Percentiles rank a stretch among this genome's conserved stretches.
These are phyloP conservation scores for Candida rishiriensis DNA, from an alignment of 805 yeast genomes.

Conservation along the genomic window DNA sequence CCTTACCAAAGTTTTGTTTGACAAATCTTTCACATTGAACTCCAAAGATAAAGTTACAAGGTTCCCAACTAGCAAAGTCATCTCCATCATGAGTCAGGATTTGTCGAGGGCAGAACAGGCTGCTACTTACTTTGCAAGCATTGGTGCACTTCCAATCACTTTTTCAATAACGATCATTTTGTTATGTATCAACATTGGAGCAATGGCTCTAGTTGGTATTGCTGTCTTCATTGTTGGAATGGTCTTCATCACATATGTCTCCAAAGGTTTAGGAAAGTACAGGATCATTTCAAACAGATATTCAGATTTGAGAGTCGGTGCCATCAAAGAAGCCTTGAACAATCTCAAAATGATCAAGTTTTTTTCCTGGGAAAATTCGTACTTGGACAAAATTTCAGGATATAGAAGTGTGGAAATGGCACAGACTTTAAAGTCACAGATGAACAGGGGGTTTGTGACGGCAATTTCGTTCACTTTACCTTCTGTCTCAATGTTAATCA, in stretches of 20 bases:
- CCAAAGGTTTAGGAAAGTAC: constrained; percentile 45
- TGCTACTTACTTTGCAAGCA: constrained; percentile 57
- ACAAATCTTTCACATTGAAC: constrained; percentile 59
- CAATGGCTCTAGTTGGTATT: constrained; percentile 68
- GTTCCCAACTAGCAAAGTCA: constrained; percentile 65
- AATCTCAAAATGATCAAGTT: constrained; percentile 77
- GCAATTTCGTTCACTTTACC: constrained; percentile 61
- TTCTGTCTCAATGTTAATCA: constrained; percentile 60
- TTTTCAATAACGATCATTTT: constrained; percentile 57
- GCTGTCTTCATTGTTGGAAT: constrained; percentile 51
- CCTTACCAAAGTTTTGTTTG: constrained; percentile 59
- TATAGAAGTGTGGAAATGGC: constrained; percentile 59
- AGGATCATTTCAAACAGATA: constrained; percentile 51
- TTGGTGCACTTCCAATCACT: constrained; percentile 58
- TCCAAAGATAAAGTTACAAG: constrained; percentile 52
- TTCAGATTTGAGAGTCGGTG: constrained; percentile 73
- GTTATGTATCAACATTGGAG: constrained; percentile 64
- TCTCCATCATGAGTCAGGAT: constrained; percentile 76
- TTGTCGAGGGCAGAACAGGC: constrained; percentile 73
- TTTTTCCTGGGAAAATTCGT: constrained; percentile 88
- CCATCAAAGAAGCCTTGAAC: constrained; percentile 71
- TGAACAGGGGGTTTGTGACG: constrained; percentile 49
- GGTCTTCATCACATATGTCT: constrained; percentile 37
- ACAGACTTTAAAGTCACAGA: constrained; percentile 54
- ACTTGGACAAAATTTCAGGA: constrained; percentile 47